A percentile compares a stretch with the other conserved stretches of the same genome.
These are phyloP conservation scores for Capronia epimyces DNA, from an alignment of 2,329 filamentous ascomycete species.

Conservation along the genomic window DNA sequence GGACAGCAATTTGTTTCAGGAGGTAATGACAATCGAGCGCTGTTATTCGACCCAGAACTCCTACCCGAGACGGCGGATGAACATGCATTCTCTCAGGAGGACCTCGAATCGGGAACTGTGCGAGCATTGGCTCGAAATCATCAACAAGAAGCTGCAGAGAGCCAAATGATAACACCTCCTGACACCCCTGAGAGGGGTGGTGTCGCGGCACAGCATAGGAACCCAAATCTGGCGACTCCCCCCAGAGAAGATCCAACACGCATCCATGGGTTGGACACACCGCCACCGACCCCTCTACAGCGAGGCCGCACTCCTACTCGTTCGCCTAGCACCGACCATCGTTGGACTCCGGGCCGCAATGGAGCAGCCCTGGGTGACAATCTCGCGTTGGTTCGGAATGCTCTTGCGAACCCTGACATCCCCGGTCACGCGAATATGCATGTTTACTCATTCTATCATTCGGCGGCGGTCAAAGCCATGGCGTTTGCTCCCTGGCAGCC, in stretches of 20 bases:
- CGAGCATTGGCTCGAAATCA: not conserved
- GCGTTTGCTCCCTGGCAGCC: slow-evolving; percentile 94
- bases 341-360: not conserved
- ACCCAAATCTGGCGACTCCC: not conserved
- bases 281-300: slow-evolving; percentile 8
- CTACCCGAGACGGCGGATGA: slow-evolving; percentile 41
- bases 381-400: slow-evolving; percentile 14
- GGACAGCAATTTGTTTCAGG: slow-evolving; percentile 77
- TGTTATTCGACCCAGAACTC: slow-evolving; percentile 66
- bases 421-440: slow-evolving; percentile 40
- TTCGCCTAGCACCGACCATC: not conserved
- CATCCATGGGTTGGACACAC: slow-evolving; percentile 5
- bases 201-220: not conserved
- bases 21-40: slow-evolving; percentile 86
- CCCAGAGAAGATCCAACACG: not conserved
- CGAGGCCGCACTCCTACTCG: slow-evolving; percentile 3
- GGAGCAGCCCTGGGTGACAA: not conserved
- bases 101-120: not conserved
- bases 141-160: not conserved
- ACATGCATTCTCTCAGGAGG: slow-evolving; percentile 2
- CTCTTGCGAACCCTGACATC: slow-evolving; percentile 21
- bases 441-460: slow-evolving; percentile 69
- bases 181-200: slow-evolving; percentile 7
- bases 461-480: slow-evolving; percentile 90
- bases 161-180: slow-evolving; percentile 10